Evolutionary conservation across 495 filamentous ascomycete genomes (phyloP), one percentile per base, ranked within the genome.

Genomic region (Talaromyces liani): DNA sequence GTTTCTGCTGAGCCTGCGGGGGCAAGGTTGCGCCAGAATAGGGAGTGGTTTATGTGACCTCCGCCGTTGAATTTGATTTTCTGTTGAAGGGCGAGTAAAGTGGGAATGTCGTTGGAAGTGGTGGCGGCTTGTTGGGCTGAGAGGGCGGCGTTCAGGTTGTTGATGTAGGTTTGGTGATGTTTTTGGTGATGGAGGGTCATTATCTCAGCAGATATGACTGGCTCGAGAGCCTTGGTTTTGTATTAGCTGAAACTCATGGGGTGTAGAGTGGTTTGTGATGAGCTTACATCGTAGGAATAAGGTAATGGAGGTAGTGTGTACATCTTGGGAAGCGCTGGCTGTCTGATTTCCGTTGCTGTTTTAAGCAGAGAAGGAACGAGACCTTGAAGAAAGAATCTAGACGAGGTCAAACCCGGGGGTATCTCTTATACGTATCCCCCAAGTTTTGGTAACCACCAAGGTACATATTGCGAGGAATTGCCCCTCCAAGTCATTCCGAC

Each of bases 21-120:
- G 7, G 91, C 86, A 29, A 97, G 76, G 73, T 94, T 93, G 79
- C 89, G 84, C 92, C 92, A 97, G 81, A 96, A 97, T 9, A 97
- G 82, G 18, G 88, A 86, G 80, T 97, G 92, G 78, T 96, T 96
- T 76, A 93, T 85, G 80, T 97, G 92, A 31, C 92, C 92, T 53
- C 91, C 92, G 64, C 92, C 94, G 75, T 98, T 88, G 83, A 98
- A 98, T 78, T 91, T 95, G 79, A 98, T 87, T 63, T 91, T 79
- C 0, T 92, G 87, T 62, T 93, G 90, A 39, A 93, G 77, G 5
- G 87, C 78, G 67, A 96, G 91, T 58, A 91, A 83, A 18, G 84
- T 74, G 39, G 82, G 61, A 65, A 86, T 75, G 65, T 86, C 75
- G 33, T 78, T 72, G 34, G 71, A 67, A 20, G 66, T 53, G 6